Percentiles rank a stretch among this genome's conserved stretches.
phyloP scores from a whole-genome alignment of 805 yeast species.

The Cyberlindnera mrakii region DNA sequence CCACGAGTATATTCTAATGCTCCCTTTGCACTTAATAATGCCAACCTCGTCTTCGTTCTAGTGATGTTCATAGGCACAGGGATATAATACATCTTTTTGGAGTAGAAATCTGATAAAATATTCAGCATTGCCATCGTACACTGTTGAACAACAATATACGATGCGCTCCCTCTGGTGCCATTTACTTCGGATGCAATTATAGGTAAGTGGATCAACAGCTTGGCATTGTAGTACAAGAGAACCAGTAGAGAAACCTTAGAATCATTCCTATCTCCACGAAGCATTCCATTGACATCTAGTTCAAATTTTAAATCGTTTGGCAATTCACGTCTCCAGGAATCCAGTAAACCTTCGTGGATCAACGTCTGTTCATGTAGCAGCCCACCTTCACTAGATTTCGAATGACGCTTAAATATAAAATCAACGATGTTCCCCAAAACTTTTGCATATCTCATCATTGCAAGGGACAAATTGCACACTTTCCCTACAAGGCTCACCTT shows the following conservation, averaged over 20 bases:
- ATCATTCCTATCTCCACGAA: slow-evolving; percentile 28
- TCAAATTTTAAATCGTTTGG: slow-evolving; percentile 59
- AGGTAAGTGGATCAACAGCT: slow-evolving; percentile 59
- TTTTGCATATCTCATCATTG: slow-evolving; percentile 62
- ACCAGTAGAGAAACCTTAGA: slow-evolving; percentile 45
- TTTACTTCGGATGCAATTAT: slow-evolving; percentile 36
- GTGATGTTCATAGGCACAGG: slow-evolving; percentile 63
- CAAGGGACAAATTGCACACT: slow-evolving; percentile 56
- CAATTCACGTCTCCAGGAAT: slow-evolving; percentile 71
- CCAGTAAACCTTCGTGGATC: slow-evolving; percentile 61
- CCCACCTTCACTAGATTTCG: slow-evolving; percentile 10
- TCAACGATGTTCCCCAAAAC: slow-evolving; percentile 71
- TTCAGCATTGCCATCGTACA: slow-evolving; percentile 56
- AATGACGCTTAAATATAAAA: slow-evolving; percentile 55
- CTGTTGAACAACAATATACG: slow-evolving; percentile 64
- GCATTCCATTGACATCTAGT: slow-evolving; percentile 51
- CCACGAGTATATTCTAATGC: slow-evolving; percentile 78
- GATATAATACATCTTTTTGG: slow-evolving; percentile 37
- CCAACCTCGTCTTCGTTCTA: slow-evolving; percentile 56
- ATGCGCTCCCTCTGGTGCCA: slow-evolving; percentile 37
- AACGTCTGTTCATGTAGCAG: slow-evolving; percentile 28
- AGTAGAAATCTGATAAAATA: slow-evolving; percentile 37
- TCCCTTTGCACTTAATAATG: slow-evolving; percentile 65
- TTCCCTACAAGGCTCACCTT: slow-evolving; percentile 62
- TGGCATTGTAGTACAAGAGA: slow-evolving; percentile 55